Conservation (phyloP, 2,329 filamentous ascomycete species). For the Colletotrichum orbiculare region DNA sequence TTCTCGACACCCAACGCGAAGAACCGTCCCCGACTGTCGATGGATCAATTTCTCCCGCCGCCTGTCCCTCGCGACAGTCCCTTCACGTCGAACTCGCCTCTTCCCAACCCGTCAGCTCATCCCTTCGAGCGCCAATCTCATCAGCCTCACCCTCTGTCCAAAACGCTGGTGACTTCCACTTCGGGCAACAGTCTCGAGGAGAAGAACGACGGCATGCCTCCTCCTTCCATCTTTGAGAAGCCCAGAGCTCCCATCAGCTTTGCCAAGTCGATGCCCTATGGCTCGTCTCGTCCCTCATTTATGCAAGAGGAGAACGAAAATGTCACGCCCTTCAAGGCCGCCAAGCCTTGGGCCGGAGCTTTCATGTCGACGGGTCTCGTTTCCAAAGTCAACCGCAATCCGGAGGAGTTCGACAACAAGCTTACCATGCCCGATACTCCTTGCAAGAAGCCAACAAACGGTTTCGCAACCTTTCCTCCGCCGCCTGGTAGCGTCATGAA, state of each 20-base stretch:
- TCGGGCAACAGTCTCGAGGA: constrained; percentile 82
- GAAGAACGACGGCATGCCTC: constrained; percentile 60
- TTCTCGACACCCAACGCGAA: constrained; percentile 66
- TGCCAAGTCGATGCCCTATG: constrained; percentile 80
- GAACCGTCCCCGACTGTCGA: constrained; percentile 77
- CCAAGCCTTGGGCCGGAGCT: constrained; percentile 81
- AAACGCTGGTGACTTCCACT: constrained; percentile 87
- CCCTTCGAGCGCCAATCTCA: constrained; percentile 57
- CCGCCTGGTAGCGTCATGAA: constrained; percentile 71
- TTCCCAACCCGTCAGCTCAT: constrained; percentile 66
- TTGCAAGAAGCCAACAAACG: constrained; percentile 84
- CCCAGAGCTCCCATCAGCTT: constrained; percentile 66
- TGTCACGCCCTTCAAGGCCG: constrained; percentile 70
- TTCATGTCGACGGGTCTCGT: constrained; percentile 96
- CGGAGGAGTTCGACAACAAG: constrained; percentile 72
- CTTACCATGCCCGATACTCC: constrained; percentile 91
- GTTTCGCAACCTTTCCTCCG: constrained; percentile 75
- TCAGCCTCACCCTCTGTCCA: constrained; percentile 84
- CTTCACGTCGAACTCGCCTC: constrained; percentile 66
- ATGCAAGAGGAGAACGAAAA: constrained; percentile 35
- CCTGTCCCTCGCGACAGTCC: constrained; percentile 70
- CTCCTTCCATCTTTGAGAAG: constrained; percentile 67
- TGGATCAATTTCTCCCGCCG: constrained; percentile 81
- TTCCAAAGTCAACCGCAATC: constrained; percentile 90
- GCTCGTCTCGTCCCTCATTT: constrained; percentile 50